Conservation (phyloP, 768 basidiomycete genomes). For the Mycena amicta region DNA sequence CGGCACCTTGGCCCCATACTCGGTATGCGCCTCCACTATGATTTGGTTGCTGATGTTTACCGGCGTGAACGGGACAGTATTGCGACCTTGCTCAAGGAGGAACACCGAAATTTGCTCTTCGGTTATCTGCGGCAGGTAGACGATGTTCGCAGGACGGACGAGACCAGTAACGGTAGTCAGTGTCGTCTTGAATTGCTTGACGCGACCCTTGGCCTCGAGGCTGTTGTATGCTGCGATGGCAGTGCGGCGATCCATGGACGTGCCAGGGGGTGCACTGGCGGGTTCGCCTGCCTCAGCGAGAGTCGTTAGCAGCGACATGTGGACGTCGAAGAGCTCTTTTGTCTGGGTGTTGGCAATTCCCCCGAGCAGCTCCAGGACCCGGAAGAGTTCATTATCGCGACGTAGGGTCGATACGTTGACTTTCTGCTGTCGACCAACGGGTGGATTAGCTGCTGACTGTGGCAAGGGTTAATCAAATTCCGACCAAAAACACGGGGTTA, state of each 20-base stretch:
- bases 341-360: constrained; percentile 68
- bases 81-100: constrained; percentile 55
- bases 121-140: constrained; percentile 63
- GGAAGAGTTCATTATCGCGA: constrained; percentile 78
- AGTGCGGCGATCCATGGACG: constrained; percentile 75
- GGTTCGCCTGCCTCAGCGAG: constrained; percentile 64
- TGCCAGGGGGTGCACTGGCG: constrained; percentile 69
- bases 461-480: too few relatives aligned
- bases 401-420: constrained; percentile 78
- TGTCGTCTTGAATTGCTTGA: constrained; percentile 72
- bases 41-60: constrained; percentile 33
- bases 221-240: constrained; percentile 58
- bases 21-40: constrained; percentile 55
- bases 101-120: constrained; percentile 59
- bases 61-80: constrained; percentile 32
- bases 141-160: constrained; percentile 59
- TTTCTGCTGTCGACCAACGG: constrained; percentile 37
- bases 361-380: constrained; percentile 63
- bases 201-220: constrained; percentile 64
- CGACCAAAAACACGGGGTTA: too few relatives aligned
- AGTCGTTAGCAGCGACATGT: constrained; percentile 60
- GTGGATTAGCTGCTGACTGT: too few relatives aligned
- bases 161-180: constrained; percentile 61
- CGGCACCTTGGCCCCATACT: constrained; percentile 51
- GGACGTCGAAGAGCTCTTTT: constrained; percentile 71